Evolutionary conservation across 768 basidiomycete genomes (phyloP).

Genomic region (Tubosaeta sp.): DNA sequence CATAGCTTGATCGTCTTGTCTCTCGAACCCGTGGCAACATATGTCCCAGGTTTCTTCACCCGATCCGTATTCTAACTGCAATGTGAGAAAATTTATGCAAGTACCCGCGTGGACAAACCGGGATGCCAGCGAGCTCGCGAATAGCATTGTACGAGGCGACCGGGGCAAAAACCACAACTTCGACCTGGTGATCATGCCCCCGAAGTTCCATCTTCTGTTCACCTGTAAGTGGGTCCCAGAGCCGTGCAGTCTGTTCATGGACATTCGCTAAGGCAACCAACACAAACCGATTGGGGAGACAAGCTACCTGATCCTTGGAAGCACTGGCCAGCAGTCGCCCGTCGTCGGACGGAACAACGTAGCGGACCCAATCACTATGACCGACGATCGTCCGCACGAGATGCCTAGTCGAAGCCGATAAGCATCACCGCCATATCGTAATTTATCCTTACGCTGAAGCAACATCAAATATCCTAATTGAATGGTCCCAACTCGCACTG

Average conservation of each 20-base stretch:
- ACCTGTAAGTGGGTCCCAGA: conserved; percentile 71
- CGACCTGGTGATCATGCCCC: conserved; percentile 85
- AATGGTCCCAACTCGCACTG: conserved; percentile 83
- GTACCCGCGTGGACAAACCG: conserved; percentile 40
- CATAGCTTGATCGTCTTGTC: conserved; percentile 92
- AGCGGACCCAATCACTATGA: conserved; percentile 85
- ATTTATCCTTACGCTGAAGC: conserved; percentile 64
- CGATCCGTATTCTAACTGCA: conserved; percentile 45
- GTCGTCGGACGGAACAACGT: conserved; percentile 60
- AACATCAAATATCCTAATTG: conserved; percentile 84
- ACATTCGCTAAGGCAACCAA: neutral
- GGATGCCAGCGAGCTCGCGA: conserved; percentile 69
- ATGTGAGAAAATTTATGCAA: conserved; percentile 2
- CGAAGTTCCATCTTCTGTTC: conserved; percentile 79
- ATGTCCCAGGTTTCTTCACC: conserved; percentile 49
- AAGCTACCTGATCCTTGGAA: conserved; percentile 80
- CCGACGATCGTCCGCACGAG: conserved; percentile 71
- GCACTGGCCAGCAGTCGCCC: conserved; percentile 73
- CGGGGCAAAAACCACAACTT: conserved; percentile 79
- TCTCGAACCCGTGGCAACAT: conserved; percentile 77
- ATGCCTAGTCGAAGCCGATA: conserved; percentile 42
- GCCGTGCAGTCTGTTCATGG: conserved; percentile 58
- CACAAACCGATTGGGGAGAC: neutral
- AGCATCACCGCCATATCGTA: conserved; percentile 5
- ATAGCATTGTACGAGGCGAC: conserved; percentile 70